Evolutionary conservation across 352 stramenopile genomes (phyloP).

Genomic region (Sclerospora graminicola): DNA sequence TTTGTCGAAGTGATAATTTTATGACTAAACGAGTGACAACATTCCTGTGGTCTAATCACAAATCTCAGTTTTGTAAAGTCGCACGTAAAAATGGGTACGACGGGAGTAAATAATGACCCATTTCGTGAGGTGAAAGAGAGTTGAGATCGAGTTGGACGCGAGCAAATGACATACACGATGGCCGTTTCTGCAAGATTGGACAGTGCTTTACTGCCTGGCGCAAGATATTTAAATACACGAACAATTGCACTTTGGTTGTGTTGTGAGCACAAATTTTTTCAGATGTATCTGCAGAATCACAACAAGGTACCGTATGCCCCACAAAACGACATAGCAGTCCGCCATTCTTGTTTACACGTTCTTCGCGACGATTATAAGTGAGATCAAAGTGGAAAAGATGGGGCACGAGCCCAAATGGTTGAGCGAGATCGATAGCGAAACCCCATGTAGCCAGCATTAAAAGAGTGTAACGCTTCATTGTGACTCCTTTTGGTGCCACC

Average conservation of each 20-base stretch:
- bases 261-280: neutral
- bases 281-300: conserved; percentile 9
- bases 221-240: conserved; percentile 26
- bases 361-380: conserved; percentile 15
- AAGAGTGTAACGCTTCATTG: conserved; percentile 20
- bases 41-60: too few relatives aligned
- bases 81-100: conserved; percentile 22
- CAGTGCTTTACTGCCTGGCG: conserved; percentile 22
- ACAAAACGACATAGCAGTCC: conserved; percentile 33
- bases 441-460: conserved; percentile 24
- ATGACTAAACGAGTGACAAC: too few relatives aligned
- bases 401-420: conserved; percentile 23
- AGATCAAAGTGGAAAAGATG: conserved; percentile 42
- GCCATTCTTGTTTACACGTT: conserved; percentile 18
- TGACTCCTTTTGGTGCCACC: conserved; percentile 16
- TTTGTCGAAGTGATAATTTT: too few relatives aligned
- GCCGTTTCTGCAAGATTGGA: conserved; percentile 10
- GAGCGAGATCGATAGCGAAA: conserved; percentile 16
- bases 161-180: conserved; percentile 21
- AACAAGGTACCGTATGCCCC: conserved; percentile 27
- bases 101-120: conserved; percentile 24
- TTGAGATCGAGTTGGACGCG: conserved; percentile 2
- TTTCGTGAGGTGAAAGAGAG: conserved; percentile 10
- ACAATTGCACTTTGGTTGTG: conserved; percentile 17
- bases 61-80: neutral